Base-by-base conservation (phyloP, 148 eudicot species). In the Gaultheria prostrata region DNA sequence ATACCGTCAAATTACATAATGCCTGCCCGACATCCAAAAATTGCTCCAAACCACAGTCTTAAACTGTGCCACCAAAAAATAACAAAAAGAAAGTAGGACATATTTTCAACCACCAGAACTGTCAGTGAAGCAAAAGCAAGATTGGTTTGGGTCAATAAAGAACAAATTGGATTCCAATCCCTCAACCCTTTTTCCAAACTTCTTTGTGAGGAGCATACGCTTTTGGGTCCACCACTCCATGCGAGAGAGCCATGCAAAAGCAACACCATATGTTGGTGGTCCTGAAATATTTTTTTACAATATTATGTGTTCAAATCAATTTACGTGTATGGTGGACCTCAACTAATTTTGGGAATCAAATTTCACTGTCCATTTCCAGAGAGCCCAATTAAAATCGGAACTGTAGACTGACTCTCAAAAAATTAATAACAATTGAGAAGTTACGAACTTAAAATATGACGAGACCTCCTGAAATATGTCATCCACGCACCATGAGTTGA, bases 141-240 rank as follows among this genome's bases (percentile, higher is more conserved):
- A 63, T 24, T 56, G 30, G 70, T 72, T 14, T 17, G 6, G 43
- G 46, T 73, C 46, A 73, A 39, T 3, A 75, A 75, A 75, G 6
- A 75, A 75, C 53, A 75, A 45, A 21, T 75, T 75, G 78, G 78
- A 45, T 75, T 75, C 53, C 50, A 39, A 39, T 43, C 13, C 50
- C 48, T 20, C 26, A 35, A 0, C 53, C 50, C 24, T 78, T 9
- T 46, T 17, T 59, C n/a, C 39, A 57, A 30, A 3, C 35, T 49
- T 77, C 30, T 77, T 32, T 71, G 78, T 39, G 78, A n/a, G 78
- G 53, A 75, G 78, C 53, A 45, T 48, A 45, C n/a, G 53, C 53
- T 3, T 9, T 45, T 9, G 50, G 78, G 78, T 43, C 78, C 53
- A 45, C 76, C 1, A 33, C 10, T 35, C 43, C 43, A 70, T 1